phyloP scores from a whole-genome alignment of 2,329 filamentous ascomycete species.

The Beauveria medogensis region DNA sequence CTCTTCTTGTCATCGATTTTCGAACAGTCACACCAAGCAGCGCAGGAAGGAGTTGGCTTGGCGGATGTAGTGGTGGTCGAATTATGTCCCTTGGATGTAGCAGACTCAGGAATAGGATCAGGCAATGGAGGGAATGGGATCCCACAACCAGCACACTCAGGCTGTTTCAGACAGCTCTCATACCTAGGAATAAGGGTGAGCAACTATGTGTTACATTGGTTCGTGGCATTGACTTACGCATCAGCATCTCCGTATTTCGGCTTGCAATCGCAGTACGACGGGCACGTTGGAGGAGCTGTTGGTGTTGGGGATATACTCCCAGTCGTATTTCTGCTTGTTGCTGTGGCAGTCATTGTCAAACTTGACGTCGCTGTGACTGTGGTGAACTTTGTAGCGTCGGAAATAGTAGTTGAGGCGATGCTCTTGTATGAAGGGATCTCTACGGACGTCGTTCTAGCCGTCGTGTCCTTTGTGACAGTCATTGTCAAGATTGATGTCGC shows the following conservation, averaged over 20 bases:
- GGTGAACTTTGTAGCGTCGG: not conserved
- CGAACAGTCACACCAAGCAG: constrained; percentile 20
- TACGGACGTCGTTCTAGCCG: not conserved
- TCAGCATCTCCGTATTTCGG: constrained; percentile 9
- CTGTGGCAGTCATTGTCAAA: not conserved
- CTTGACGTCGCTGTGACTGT: not conserved
- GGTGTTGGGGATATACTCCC: not conserved
- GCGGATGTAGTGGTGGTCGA: not conserved
- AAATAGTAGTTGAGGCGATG: not conserved
- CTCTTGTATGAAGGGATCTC: not conserved
- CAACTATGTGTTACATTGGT: not conserved
- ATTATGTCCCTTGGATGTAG: constrained; percentile 14
- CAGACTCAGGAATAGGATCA: not conserved
- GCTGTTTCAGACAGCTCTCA: constrained; percentile 1
- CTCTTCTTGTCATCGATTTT: constrained; percentile 20
- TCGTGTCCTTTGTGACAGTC: not conserved
- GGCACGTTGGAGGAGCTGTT: constrained; percentile 1
- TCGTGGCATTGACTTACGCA: not conserved
- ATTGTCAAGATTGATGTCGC: not conserved
- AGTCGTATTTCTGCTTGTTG: not conserved
- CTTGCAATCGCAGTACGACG: constrained; percentile 7
- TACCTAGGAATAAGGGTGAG: not conserved
- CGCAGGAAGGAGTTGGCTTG: constrained; percentile 12
- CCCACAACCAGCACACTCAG: constrained; percentile 8
- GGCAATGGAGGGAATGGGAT: constrained; percentile 5